Conservation (phyloP, 495 filamentous ascomycete genomes). For the Podospora pseudocomata region DNA sequence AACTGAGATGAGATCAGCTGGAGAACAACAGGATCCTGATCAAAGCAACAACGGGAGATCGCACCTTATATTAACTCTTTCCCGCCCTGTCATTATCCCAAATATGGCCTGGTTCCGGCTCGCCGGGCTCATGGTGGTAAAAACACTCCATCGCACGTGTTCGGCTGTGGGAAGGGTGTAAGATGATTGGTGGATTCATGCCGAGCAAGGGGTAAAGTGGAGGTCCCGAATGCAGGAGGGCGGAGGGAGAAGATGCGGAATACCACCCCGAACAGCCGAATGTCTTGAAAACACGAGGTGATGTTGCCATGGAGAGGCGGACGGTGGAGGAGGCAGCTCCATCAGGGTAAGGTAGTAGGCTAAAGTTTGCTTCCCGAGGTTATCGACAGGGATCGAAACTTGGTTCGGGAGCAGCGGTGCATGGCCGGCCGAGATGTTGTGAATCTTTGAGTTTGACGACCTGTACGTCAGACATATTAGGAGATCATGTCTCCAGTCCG, state of each 20-base stretch:
- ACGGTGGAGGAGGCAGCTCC: background rate
- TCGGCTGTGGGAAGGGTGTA: conserved; percentile 10
- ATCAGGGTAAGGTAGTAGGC: background rate
- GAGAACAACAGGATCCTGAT: conserved; percentile 3
- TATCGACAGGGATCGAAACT: background rate
- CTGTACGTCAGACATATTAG: too few species aligned
- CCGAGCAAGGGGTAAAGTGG: conserved; percentile 11
- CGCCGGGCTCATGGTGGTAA: conserved; percentile 14
- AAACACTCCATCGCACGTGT: background rate
- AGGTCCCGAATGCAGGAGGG: conserved; percentile 29
- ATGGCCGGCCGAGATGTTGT: background rate
- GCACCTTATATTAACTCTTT: conserved; percentile 3
- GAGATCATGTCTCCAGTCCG: too few species aligned
- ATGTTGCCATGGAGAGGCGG: background rate
- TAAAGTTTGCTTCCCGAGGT: conserved; percentile 3
- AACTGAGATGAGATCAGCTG: background rate
- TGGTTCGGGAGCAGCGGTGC: background rate
- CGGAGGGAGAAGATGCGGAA: conserved; percentile 33
- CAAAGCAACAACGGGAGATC: background rate
- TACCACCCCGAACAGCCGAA: conserved; percentile 29
- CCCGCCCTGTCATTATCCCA: background rate
- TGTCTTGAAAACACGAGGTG: background rate
- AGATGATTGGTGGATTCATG: conserved; percentile 32
- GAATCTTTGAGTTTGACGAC: too few species aligned
- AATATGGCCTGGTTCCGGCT: conserved; percentile 13